Evolutionary conservation across 2,329 filamentous ascomycete species (phyloP).

Genomic region (Neofusicoccum sp.): DNA sequence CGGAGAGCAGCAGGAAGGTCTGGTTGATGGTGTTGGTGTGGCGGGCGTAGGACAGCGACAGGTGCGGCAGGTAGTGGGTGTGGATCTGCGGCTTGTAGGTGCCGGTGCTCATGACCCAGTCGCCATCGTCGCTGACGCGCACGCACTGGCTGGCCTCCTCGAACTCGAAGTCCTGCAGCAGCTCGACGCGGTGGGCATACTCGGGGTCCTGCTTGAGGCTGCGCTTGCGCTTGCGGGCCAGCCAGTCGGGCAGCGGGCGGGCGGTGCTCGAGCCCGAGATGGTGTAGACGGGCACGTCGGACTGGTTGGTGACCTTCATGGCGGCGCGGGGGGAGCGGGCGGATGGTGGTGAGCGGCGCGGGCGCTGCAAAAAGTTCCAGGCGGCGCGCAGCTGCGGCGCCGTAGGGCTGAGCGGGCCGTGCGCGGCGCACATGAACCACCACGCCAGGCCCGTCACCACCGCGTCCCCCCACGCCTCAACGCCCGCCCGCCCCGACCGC

Average conservation of each 20-base stretch:
- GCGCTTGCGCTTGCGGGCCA: conserved; percentile 82
- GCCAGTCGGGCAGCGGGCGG: conserved; percentile 90
- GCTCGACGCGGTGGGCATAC: conserved; percentile 88
- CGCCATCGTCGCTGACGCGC: conserved; percentile 86
- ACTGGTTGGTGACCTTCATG: conserved; percentile 82
- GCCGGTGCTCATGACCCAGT: conserved; percentile 96
- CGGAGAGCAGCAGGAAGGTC: conserved; percentile 82
- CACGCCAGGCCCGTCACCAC: not conserved
- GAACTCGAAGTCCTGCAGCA: conserved; percentile 97
- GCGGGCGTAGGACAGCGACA: conserved; percentile 88
- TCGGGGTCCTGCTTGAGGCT: conserved; percentile 90
- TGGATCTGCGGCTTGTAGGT: conserved; percentile 83
- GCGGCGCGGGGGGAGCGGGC: conserved; percentile 23
- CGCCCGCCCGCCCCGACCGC: not conserved
- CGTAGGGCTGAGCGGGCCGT: conserved; percentile 16
- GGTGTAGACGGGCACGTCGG: conserved; percentile 87
- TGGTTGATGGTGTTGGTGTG: conserved; percentile 92
- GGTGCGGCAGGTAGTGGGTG: conserved; percentile 88
- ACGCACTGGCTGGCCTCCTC: conserved; percentile 92
- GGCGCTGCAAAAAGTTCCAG: conserved; percentile 13
- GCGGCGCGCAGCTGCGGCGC: not conserved
- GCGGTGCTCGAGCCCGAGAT: conserved; percentile 88
- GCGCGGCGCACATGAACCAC: not conserved
- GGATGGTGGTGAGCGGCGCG: conserved; percentile 10
- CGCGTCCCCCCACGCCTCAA: not conserved